Base-by-base conservation (phyloP, 75 land plant species). In the Pseudotsuga menziesii region DNA sequence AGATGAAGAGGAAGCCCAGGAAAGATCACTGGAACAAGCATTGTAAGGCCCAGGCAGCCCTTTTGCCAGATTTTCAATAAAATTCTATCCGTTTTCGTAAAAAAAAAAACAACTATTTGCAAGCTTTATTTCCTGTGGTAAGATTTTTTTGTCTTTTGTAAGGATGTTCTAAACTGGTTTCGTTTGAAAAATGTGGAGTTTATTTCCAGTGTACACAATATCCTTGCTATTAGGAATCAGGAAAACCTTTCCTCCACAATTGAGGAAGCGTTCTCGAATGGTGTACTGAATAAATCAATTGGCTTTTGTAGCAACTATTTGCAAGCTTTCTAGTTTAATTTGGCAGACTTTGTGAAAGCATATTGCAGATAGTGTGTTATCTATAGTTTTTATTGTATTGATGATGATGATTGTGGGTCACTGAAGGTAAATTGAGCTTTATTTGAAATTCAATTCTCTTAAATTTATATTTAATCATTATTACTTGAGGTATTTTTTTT, bases 201-300 rank as follows among this genome's bases (percentile, higher is more conserved):
- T 69, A 39, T 35, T 2, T 14, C 16, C 14, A 11, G 32, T 4
- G 39, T 29, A 15, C 36, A 63, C 14, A 14, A 16, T 41, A 6
- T 14, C n/a, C 17, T 35, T 7, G 9, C 12, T 69, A 22, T n/a
- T 41, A 69, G 48, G 39, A 69, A 69, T 39, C 20, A 29, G 25
- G 41, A 39, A n/a, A 69, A 69, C 35, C 8, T n/a, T 41, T 35
- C 35, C 52, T 20, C 54, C 41, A 11, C 72, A 39, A 69, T 36
- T n/a, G n/a, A 69, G 72, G 52, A 69, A 69, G 12, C 72, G 35
- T n/a, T n/a, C 48, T 41, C 19, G 13, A 69, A 39, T 44, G 22
- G 11, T 69, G 72, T 52, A 41, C 41, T 8, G 48, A 69, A 69
- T 35, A 69, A 69, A 36, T 19, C n/a, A 69, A 48, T n/a, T 69